Evolutionary conservation across 306 rosid genomes (phyloP), one percentile per base, ranked within the genome.

Genomic region (Prunus mira): DNA sequence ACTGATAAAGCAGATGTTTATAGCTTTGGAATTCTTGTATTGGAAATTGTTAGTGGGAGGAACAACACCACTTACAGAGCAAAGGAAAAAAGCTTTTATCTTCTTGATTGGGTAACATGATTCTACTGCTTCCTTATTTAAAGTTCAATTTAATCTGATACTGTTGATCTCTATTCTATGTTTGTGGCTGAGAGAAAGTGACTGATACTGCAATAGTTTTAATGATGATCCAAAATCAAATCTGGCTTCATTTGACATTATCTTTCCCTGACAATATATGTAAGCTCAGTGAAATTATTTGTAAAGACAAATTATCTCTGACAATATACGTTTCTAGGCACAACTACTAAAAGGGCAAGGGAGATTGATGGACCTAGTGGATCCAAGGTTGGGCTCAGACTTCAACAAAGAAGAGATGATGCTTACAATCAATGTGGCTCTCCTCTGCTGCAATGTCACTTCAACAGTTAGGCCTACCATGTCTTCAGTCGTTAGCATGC

Each of bases 1-100:
- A 34, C 41, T 34, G 41, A 34, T 0, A 93, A 91, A 77, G 93
- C 86, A 64, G 98, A 93, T 69, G 96, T 91, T 1, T 91, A 93
- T 70, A 93, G 96, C 71, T 92, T 87, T 30, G 96, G 91, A 22
- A 72, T 92, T n/a, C 83, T 88, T 6, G 79, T 73, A 3, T 74
- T 87, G 67, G 94, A 93, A 74, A 84, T 86, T 27, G 69, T 86
- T 6, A 82, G 85, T 62, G 96, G 94, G 49, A 88, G 82, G 63
- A 76, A 85, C 84, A 91, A 87, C 82, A 82, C 88, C 30, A 86
- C 81, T 19, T 90, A 86, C 50, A 27, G 51, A 27, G 76, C 85
- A 38, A 83, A 78, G 57, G 87, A 88, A 80, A 76, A 90, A 86
- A 67, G 88, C 88, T 9, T 87, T 86, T 75, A 57, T 28, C 74